A percentile compares a stretch with the other conserved stretches of the same genome.
Conservation (phyloP, 352 stramenopile genomes). For the Phytophthora capsici region DNA sequence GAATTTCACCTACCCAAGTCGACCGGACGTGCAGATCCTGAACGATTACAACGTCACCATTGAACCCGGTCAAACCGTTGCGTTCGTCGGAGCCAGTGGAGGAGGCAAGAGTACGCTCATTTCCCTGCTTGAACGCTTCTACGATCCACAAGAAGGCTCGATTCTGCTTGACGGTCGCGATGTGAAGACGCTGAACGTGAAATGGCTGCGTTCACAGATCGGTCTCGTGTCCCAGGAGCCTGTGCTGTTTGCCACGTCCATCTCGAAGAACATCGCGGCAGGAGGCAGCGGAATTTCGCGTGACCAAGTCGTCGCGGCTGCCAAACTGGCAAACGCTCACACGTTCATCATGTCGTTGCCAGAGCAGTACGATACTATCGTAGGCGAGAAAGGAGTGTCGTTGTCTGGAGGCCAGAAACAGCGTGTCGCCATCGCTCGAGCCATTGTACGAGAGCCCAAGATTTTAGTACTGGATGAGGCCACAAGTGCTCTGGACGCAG, state of each 20-base stretch:
- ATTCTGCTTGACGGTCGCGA: conserved; percentile 86
- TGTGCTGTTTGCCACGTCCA: conserved; percentile 90
- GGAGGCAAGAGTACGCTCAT: conserved; percentile 59
- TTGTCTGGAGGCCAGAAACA: conserved; percentile 78
- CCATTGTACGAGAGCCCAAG: conserved; percentile 52
- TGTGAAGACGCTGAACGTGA: conserved; percentile 84
- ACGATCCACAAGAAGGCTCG: conserved; percentile 74
- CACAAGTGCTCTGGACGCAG: conserved; percentile 52
- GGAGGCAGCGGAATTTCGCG: conserved; percentile 63
- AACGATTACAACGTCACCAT: conserved; percentile 46
- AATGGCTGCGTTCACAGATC: conserved; percentile 68
- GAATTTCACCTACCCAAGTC: conserved; percentile 71
- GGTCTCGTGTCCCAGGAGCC: conserved; percentile 87
- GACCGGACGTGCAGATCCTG: conserved; percentile 44
- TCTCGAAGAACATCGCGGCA: conserved; percentile 92
- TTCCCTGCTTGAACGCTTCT: conserved; percentile 85
- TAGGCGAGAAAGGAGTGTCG: conserved; percentile 63
- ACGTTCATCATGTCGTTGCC: conserved; percentile 84
- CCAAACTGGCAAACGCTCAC: conserved; percentile 53
- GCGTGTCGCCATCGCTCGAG: conserved; percentile 66
- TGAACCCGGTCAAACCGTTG: conserved; percentile 39
- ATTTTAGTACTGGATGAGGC: conserved; percentile 70
- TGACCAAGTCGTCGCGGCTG: conserved; percentile 72
- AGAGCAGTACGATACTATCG: conserved; percentile 81
- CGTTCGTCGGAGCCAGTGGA: conserved; percentile 40